Base-by-base conservation (phyloP, 352 stramenopile genomes). In the Phytophthora cactorum region DNA sequence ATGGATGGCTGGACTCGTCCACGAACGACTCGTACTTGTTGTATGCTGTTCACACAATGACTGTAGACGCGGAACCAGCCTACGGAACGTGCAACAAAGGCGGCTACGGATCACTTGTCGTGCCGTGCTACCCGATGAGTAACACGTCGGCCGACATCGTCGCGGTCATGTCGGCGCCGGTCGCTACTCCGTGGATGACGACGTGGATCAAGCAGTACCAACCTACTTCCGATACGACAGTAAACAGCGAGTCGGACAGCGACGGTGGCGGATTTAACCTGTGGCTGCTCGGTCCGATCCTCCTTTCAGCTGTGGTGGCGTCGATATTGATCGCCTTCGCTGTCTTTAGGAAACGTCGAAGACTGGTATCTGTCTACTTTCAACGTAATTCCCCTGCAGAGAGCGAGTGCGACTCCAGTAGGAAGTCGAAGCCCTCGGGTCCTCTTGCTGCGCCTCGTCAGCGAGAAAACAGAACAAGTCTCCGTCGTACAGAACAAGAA, bases 51-150 rank as follows among this genome's bases (percentile, higher is more conserved):
- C 73, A 81, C 27, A 78, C 67, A 2, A 77, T 71, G 62, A 59
- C 17, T 4, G 15, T 29, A 1, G 61, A 70, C 14, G 4, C 41
- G 12, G 70, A 81, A 43, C 66, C 70, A 27, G 60, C 74, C 52
- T 74, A 70, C 51, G 62, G 66, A 6, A 68, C 59, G 3, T 86
- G 78, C 36, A 68, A 66, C 27, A 49, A 55, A 49, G 63, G 38
- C 1, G 66, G 67, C 6, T 84, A 77, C 31, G 58, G 74, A 4
- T 82, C 78, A 2, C 43, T 82, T 7, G 68, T 84, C 3, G 61
- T 86, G 4, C 78, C 78, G 3, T 86, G 78, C 31, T 80, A 86
- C 32, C 47, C 59, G 17, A 57, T 68, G 43, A 52, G 45, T 8
- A 68, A 68, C 47, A 72, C 68, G 4, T 75, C 68, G 2, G 39